Evolutionary conservation across 1,284 basidiomycete genomes (phyloP), one percentile per base, ranked within the genome.

Genomic region (Rhodotorula sp.): DNA sequence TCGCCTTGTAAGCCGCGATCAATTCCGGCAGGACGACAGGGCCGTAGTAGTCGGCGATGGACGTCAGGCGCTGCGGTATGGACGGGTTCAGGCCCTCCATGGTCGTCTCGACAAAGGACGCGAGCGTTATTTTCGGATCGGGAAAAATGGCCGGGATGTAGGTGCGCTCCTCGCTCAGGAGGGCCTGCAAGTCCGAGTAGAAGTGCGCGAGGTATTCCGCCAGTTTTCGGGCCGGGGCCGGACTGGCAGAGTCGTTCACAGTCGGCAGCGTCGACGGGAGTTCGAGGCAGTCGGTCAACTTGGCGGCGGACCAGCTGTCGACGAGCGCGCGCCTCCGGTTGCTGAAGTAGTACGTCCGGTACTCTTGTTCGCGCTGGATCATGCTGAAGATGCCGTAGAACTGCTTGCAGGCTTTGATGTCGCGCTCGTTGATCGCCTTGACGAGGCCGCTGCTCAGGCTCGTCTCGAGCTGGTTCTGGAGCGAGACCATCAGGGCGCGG

Each of bases 391-490:
- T 93, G 31, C 86, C 84, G 79, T 90, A 93, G 81, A 92, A 93
- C 64, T 85, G 85, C 74, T 87, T 87, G 81, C 91, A 93, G 5
- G 86, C 84, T 16, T 84, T 83, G 57, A 89, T 85, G 79, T 95
- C 91, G 73, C 88, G 86, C 6, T 85, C 84, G 70, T 87, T 89
- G 79, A 95, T 89, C 2, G 91, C 90, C 50, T 90, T 88, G 45
- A 92, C 89, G 66, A 97, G 84, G 1, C 91, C 91, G 16, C 91
- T 89, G 77, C 90, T 92, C 59, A 95, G 85, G 4, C 89, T 88
- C 1, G 91, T 91, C 83, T 97, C 94, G 54, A 97, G 87, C 80
- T 95, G 90, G 79, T 97, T 97, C 80, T 95, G 93, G 38, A 97
- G 84, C 73, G 88, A 92, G 71, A 93, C 87, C 86, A 97, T 88